Percentiles rank a stretch among this genome's conserved stretches.
Evolutionary conservation across 257 asterid species (phyloP).

Genomic region (Jacaranda copaia): DNA sequence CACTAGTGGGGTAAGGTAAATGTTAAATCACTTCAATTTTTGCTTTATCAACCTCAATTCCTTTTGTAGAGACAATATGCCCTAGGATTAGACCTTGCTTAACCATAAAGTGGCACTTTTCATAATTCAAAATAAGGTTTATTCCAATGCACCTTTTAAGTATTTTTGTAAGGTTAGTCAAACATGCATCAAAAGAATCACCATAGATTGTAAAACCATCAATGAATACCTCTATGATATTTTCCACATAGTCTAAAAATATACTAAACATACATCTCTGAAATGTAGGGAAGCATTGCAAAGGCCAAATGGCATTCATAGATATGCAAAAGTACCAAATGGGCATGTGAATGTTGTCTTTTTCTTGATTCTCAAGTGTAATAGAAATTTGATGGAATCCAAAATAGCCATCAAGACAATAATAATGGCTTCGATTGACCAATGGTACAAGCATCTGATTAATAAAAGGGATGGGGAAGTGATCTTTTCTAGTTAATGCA

Average conservation of each 20-base stretch:
- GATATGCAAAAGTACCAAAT: constrained; percentile 13
- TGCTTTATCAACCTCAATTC: too few species aligned
- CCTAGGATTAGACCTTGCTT: too few species aligned
- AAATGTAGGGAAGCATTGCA: constrained; percentile 4
- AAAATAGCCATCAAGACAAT: constrained; percentile 26
- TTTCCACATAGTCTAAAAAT: background rate
- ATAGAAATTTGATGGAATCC: constrained; percentile 23
- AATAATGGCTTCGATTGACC: background rate
- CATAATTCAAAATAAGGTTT: too few species aligned
- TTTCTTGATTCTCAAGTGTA: constrained; percentile 23
- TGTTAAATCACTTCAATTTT: background rate
- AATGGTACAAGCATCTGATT: constrained; percentile 22
- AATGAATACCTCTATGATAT: constrained; percentile 1
- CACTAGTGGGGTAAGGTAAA: constrained; percentile 8
- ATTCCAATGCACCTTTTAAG: constrained; percentile 1
- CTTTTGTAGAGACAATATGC: too few species aligned
- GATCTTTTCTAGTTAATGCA: constrained; percentile 23
- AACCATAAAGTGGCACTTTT: too few species aligned
- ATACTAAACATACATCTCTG: constrained; percentile 11
- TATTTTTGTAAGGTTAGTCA: background rate
- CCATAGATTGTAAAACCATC: constrained; percentile 2
- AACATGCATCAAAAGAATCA: constrained; percentile 9
- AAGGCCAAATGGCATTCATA: background rate
- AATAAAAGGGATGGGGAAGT: constrained; percentile 24
- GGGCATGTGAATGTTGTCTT: constrained; percentile 13